phyloP scores from a whole-genome alignment of 352 stramenopile genomes.

The Globisporangium polare region DNA sequence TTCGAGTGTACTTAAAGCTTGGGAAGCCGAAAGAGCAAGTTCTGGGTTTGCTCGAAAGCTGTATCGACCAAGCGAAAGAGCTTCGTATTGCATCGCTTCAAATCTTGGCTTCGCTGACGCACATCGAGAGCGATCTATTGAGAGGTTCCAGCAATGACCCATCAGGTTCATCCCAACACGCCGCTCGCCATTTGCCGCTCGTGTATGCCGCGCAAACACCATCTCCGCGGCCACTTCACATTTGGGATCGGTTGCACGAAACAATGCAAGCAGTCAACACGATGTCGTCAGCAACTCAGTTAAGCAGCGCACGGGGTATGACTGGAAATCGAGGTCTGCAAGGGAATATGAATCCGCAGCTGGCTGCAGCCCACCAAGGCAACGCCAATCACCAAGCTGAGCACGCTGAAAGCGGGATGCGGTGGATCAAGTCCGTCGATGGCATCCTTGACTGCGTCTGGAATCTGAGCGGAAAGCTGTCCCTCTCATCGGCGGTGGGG shows the following conservation, averaged over 20 bases:
- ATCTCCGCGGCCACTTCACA: slow-evolving; percentile 33
- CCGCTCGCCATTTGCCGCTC: slow-evolving; percentile 26
- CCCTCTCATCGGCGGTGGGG: slow-evolving; percentile 32
- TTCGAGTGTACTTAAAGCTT: slow-evolving; percentile 56
- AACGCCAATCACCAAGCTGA: slow-evolving; percentile 8
- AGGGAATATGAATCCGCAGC: slow-evolving; percentile 27
- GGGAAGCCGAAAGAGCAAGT: slow-evolving; percentile 57
- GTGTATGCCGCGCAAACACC: slow-evolving; percentile 26
- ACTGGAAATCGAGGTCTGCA: slow-evolving; percentile 1
- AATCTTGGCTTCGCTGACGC: slow-evolving; percentile 38
- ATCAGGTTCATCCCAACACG: neutral
- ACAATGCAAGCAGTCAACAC: slow-evolving; percentile 5
- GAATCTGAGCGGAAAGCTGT: slow-evolving; percentile 59
- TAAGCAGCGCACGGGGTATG: neutral
- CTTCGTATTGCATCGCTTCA: slow-evolving; percentile 48
- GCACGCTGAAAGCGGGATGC: slow-evolving; percentile 29
- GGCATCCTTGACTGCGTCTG: slow-evolving; percentile 57
- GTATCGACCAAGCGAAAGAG: slow-evolving; percentile 58
- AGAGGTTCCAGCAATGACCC: slow-evolving; percentile 15
- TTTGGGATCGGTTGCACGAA: slow-evolving; percentile 40
- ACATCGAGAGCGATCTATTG: slow-evolving; percentile 47
- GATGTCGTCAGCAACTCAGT: neutral
- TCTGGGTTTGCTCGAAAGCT: slow-evolving; percentile 40
- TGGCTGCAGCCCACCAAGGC: slow-evolving; percentile 12
- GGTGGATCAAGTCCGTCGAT: slow-evolving; percentile 52